Evolutionary conservation across 2,329 filamentous ascomycete species (phyloP).

Genomic region (Aspergillus sojae): DNA sequence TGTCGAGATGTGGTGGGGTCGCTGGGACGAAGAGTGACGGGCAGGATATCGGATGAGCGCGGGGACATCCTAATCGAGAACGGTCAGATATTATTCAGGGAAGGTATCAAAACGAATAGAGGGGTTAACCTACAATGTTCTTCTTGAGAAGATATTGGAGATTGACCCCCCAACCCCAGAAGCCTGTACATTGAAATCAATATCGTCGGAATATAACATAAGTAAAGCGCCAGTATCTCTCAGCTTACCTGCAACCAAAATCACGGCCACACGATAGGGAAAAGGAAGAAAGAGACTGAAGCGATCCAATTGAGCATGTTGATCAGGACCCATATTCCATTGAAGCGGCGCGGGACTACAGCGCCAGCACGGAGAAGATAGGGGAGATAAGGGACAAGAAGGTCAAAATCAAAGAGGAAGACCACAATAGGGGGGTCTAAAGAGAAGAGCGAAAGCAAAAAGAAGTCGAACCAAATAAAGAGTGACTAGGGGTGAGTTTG

Average conservation of each 20-base stretch:
- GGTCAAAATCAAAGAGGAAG: not conserved
- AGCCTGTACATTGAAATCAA: conserved; percentile 57
- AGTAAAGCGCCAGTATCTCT: not conserved
- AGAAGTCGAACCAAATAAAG: conserved; percentile 24
- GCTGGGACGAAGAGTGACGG: conserved; percentile 69
- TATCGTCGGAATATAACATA: not conserved
- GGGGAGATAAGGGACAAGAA: conserved; percentile 14
- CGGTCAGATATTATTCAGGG: conserved; percentile 14
- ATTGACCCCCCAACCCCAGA: conserved; percentile 95
- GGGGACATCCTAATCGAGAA: conserved; percentile 68
- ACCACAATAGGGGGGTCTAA: not conserved
- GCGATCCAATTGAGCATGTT: conserved; percentile 64
- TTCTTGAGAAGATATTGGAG: conserved; percentile 79
- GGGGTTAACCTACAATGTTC: conserved; percentile 65
- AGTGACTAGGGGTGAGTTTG: conserved; percentile 40
- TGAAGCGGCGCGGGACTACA: conserved; percentile 24
- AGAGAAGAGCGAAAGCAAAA: not conserved
- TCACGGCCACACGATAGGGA: conserved; percentile 84
- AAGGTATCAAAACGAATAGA: not conserved
- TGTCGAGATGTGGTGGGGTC: conserved; percentile 76
- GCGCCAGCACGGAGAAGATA: conserved; percentile 15
- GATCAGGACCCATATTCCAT: conserved; percentile 48
- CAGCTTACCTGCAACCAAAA: conserved; percentile 75
- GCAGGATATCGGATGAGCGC: conserved; percentile 82
- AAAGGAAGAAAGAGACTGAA: conserved; percentile 87